Conservation (phyloP, 331 rosid species). For the Erythrophleum ivorense region DNA sequence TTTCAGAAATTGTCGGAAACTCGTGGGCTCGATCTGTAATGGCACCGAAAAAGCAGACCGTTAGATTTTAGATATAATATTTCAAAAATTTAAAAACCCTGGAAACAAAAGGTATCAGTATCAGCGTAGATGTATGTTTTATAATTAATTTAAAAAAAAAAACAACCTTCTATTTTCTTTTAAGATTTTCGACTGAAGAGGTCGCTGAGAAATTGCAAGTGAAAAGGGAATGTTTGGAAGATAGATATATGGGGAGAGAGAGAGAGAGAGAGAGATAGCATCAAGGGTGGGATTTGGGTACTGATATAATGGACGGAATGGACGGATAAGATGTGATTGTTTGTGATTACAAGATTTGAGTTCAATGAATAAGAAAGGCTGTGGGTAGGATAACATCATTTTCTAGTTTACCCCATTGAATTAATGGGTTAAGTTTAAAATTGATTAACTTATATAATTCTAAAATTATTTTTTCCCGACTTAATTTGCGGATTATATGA, state of each 20-base stretch:
- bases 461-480: too few relatives aligned
- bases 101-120: not conserved
- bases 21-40: not conserved
- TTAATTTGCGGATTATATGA: too few relatives aligned
- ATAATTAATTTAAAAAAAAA: not conserved
- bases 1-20: not conserved
- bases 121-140: not conserved
- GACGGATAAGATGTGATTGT: not conserved
- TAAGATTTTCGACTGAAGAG: not conserved
- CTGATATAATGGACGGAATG: not conserved
- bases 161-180: not conserved
- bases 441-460: too few relatives aligned
- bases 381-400: too few relatives aligned
- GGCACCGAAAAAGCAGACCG: slow-evolving; percentile 3
- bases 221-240: not conserved
- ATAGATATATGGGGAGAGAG: not conserved
- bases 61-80: not conserved
- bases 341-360: too few relatives aligned
- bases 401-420: too few relatives aligned
- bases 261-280: not conserved
- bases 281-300: slow-evolving; percentile 5
- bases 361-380: too few relatives aligned
- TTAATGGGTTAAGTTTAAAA: too few relatives aligned
- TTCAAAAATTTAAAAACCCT: not conserved
- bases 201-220: not conserved